These are phyloP conservation scores for Beauveria sp. DNA, from an alignment of 2,329 filamentous ascomycete genomes.

Conservation along the genomic window DNA sequence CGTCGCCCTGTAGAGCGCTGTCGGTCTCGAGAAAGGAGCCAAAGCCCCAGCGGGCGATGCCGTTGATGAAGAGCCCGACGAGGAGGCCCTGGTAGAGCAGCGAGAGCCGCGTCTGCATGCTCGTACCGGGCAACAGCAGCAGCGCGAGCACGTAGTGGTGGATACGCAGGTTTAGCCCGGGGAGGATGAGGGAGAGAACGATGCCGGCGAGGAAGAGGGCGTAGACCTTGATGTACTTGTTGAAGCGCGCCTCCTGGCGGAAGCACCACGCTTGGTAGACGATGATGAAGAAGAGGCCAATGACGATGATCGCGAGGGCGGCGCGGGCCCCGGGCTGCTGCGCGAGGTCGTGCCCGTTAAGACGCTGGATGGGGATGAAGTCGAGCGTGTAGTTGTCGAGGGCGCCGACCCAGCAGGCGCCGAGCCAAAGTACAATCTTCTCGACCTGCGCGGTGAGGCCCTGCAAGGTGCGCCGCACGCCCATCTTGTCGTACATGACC, in stretches of 20 bases:
- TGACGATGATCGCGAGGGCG: constrained; percentile 71
- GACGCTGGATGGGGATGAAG: constrained; percentile 83
- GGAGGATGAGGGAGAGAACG: constrained; percentile 62
- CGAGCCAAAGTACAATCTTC: constrained; percentile 85
- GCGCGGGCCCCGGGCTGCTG: constrained; percentile 84
- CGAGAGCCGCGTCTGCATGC: constrained; percentile 76
- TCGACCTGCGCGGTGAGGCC: constrained; percentile 77
- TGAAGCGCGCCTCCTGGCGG: constrained; percentile 73
- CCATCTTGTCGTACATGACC: constrained; percentile 81
- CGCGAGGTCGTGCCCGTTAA: constrained; percentile 83
- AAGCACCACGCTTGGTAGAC: constrained; percentile 78
- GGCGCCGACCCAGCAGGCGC: constrained; percentile 82
- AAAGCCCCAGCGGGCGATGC: constrained; percentile 90
- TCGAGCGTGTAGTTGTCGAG: constrained; percentile 94
- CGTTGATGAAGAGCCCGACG: constrained; percentile 87
- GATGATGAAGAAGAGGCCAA: constrained; percentile 60
- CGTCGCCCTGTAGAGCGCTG: constrained; percentile 60
- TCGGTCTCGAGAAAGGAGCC: constrained; percentile 81
- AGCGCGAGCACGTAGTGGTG: constrained; percentile 93
- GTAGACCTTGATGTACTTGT: constrained; percentile 72
- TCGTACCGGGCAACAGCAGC: constrained; percentile 78
- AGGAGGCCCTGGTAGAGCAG: constrained; percentile 85
- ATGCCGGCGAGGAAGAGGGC: constrained; percentile 59
- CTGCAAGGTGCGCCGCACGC: constrained; percentile 60
- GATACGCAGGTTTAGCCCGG: constrained; percentile 74